Conservation (phyloP, 495 filamentous ascomycete species). For the Neurospora pannonica region DNA sequence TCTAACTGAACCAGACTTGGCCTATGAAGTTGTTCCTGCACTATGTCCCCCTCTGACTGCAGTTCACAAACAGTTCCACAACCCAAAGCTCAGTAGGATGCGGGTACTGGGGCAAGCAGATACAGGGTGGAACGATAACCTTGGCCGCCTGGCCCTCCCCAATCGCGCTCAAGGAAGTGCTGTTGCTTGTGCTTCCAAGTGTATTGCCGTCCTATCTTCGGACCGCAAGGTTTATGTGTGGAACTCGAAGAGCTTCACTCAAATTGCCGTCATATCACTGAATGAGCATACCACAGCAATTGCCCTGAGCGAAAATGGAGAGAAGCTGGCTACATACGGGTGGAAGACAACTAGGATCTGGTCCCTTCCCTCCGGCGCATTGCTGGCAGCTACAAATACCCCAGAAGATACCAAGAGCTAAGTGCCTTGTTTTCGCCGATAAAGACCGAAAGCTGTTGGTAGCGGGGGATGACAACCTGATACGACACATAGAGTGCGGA, state of each 20-base stretch:
- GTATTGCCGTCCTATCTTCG: too few species aligned
- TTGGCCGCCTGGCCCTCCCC: neutral
- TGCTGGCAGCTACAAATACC: neutral
- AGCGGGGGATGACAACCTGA: neutral
- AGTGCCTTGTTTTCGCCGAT: neutral
- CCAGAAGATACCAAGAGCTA: neutral
- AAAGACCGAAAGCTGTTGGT: neutral
- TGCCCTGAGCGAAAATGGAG: neutral
- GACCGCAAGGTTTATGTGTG: too few species aligned
- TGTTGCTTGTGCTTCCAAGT: neutral
- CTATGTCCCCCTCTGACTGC: neutral
- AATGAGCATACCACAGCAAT: neutral
- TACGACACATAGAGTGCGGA: neutral
- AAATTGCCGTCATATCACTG: neutral
- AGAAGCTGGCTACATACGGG: neutral
- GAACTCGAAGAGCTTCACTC: too few species aligned
- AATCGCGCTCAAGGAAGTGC: neutral
- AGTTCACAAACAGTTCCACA: neutral
- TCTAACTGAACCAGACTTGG: neutral
- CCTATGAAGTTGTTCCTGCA: neutral
- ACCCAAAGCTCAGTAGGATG: neutral
- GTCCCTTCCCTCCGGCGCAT: neutral
- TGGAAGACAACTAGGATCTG: neutral
- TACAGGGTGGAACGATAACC: neutral
- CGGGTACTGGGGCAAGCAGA: neutral